These are phyloP conservation scores for Dionaea muscipula DNA, from an alignment of 179 eudicot species.

Conservation along the genomic window DNA sequence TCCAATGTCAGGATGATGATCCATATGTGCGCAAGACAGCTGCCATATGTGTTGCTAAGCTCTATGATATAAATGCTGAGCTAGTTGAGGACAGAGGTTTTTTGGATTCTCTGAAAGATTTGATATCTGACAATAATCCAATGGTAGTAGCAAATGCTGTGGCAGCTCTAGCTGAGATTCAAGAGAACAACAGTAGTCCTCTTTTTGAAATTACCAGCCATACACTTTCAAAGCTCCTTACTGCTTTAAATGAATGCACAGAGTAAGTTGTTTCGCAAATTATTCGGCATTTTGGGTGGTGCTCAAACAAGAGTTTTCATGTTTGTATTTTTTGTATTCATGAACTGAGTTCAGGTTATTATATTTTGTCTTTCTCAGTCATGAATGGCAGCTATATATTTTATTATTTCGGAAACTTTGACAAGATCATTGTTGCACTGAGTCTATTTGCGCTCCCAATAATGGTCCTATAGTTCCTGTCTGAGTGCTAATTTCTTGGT, in stretches of 20 bases:
- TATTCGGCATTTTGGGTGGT: background rate
- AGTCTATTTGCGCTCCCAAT: background rate
- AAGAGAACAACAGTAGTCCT: slow-evolving; percentile 73
- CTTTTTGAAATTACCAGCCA: slow-evolving; percentile 82
- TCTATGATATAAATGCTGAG: slow-evolving; percentile 94
- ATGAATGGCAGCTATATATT: background rate
- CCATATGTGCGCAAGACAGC: slow-evolving; percentile 99
- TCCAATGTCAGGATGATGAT: slow-evolving; percentile 74
- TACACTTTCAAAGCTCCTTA: slow-evolving; percentile 83
- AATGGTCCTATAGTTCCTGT: background rate
- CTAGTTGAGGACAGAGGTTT: slow-evolving; percentile 97
- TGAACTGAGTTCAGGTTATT: background rate
- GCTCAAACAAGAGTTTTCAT: background rate
- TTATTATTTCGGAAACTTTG: background rate
- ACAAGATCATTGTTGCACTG: background rate
- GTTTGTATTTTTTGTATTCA: background rate
- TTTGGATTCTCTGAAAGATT: slow-evolving; percentile 90
- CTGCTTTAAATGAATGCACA: slow-evolving; percentile 96
- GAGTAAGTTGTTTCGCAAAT: slow-evolving; percentile 45
- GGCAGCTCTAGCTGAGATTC: slow-evolving; percentile 97
- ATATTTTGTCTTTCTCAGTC: background rate
- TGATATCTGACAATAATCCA: slow-evolving; percentile 96
- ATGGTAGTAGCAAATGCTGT: slow-evolving; percentile 99
- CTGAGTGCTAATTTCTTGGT: background rate
- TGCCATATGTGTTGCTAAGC: slow-evolving; percentile 97